Base-by-base conservation (phyloP, 495 filamentous ascomycete species). In the Clohesyomyces aquaticus region DNA sequence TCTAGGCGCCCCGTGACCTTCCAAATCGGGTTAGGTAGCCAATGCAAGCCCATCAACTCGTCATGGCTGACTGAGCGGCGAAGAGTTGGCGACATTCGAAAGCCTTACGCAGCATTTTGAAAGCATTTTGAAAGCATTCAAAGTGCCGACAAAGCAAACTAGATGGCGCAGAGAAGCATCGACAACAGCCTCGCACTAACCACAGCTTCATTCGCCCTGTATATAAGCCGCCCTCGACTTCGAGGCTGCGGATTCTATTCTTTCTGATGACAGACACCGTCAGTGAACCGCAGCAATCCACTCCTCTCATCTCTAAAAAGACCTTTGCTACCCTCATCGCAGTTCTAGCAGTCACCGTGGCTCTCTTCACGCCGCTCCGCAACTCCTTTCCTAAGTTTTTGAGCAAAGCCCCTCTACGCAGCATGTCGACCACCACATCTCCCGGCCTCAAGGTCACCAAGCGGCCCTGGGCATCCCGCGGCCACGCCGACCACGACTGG, bases 401-500 rank as follows among this genome's bases (percentile, higher is more conserved):
- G 23, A 23, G 50, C 32, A 67, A 63, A 49, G 55, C 45, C 10
- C 29, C 59, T 16, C 45, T 74, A 35, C 64, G 72, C 38, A 46
- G 62, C n/a, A 70, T 75, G 67, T 63, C 72, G 23, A 69, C 61
- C 46, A 61, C 47, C 22, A 21, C 55, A 29, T 47, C 66, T 35
- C 25, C 67, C n/a, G 19, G 42, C 26, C 51, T 76, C 26, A 71
- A 72, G 26, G 67, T 78, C 55, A 74, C 72, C 63, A 76, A 73
- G 51, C 72, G 76, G 1, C 71, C 72, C n/a, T 78, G 72, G 72
- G 63, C 72, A 38, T 79, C 82, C 28, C 82, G 89, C 48, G 90
- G 89, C 41, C 88, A 92, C 72, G 80, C 83, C 59, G 82, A 91
- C 71, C 87, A 91, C 73, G 88, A 87, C 72, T 93, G 89, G 89